Evolutionary conservation across 2,329 filamentous ascomycete genomes (phyloP), one percentile per base, ranked within the genome.

Genomic region (Torrubiella hemipterigena): DNA sequence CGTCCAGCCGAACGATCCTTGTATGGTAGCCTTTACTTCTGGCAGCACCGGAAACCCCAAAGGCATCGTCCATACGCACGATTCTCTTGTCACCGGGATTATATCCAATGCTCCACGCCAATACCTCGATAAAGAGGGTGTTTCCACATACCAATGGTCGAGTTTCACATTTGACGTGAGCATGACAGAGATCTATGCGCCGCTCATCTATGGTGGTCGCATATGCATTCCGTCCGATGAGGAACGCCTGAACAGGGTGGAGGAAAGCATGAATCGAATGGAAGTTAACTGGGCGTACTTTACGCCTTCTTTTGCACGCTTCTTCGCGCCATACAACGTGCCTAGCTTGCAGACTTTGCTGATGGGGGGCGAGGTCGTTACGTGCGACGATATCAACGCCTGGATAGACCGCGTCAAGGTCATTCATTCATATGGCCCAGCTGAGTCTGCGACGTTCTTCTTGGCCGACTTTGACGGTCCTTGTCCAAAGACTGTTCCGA

Each of bases 31-130:
- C n/a, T 24, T 24, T 14, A 24, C 22, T 24, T 24, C 22, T 14
- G 22, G 22, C 11, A 24, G 22, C 10, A 24, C 16, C 17, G 30
- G 25, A 5, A 49, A 50, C 19, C 65, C 65, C 3, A 69, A 69
- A 47, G 65, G 65, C 19, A 60, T 67, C n/a, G 51, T 65, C 17
- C 39, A 49, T 11, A 38, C 39, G 8, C 44, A 46, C 31, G 35
- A 29, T 3, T 38, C 38, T 17, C 38, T 42, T 17, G 31, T 35
- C 23, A 38, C 34, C 10, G 29, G 38, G 4, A 35, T 39, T 14
- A 20, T 15, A 2, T 31, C 41, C 17, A 35, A 44, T 16, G 27
- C 26, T 16, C 18, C 30, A 15, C 27, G 19, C 7, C 17, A 19
- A 12, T 12, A 25, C 6, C 30, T 27, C 3, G 13, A 11, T 15